phyloP scores from a whole-genome alignment of 306 rosid genomes.

The Sechiopsis laciniata region DNA sequence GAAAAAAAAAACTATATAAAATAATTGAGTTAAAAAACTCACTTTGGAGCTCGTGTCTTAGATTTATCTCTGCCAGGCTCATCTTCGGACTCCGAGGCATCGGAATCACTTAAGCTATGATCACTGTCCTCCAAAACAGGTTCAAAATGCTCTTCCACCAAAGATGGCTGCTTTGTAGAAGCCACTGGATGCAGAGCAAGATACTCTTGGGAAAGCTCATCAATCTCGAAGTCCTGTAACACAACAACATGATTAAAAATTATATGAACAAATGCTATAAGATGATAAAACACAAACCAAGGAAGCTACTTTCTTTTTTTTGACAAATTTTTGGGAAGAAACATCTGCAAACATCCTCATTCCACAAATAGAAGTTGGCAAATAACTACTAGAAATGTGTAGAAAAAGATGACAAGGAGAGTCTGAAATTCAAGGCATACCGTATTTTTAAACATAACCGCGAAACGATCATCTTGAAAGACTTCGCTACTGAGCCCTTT shows the following conservation, averaged over 20 bases:
- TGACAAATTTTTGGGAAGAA: background rate
- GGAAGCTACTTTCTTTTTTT: background rate
- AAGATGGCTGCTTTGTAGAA: conserved; percentile 64
- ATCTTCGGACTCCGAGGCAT: conserved; percentile 43
- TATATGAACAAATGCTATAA: background rate
- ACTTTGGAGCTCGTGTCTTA: conserved; percentile 60
- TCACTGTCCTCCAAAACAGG: conserved; percentile 58
- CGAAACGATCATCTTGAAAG: conserved; percentile 70
- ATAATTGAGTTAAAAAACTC: conserved; percentile 23
- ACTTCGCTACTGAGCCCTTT: conserved; percentile 45
- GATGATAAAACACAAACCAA: background rate
- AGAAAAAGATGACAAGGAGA: conserved; percentile 22
- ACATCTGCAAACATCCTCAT: background rate
- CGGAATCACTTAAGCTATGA: conserved; percentile 44
- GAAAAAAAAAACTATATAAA: background rate
- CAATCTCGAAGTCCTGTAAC: conserved; percentile 63
- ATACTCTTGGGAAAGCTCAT: conserved; percentile 63
- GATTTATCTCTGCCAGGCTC: conserved; percentile 28
- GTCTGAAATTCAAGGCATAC: conserved; percentile 30
- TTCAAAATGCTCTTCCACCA: conserved; percentile 74
- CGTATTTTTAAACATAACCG: conserved; percentile 48
- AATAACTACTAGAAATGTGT: background rate
- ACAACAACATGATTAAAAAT: background rate
- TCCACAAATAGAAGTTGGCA: background rate
- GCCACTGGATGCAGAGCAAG: conserved; percentile 76